Conservation (phyloP, 1,284 basidiomycete genomes). For the Schizophyllum commune region DNA sequence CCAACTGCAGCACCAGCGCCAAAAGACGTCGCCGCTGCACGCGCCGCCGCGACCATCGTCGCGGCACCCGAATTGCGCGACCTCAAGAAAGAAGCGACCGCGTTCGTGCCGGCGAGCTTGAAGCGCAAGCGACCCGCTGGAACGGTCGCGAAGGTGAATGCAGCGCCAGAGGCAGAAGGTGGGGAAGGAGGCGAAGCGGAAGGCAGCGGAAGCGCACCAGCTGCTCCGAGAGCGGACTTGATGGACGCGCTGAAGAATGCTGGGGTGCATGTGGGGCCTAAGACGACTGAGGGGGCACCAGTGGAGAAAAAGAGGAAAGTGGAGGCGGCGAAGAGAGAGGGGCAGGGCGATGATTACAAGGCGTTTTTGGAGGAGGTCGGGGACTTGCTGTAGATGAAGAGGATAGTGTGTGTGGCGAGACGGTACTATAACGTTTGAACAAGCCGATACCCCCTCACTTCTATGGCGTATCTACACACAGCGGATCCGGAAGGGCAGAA, state of each 20-base stretch:
- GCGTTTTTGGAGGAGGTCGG: conserved; percentile 71
- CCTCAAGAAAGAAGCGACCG: conserved; percentile 85
- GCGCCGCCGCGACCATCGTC: conserved; percentile 59
- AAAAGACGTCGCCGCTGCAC: conserved; percentile 29
- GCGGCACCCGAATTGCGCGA: conserved; percentile 84
- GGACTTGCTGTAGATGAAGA: conserved; percentile 41
- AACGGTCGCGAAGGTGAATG: conserved; percentile 26
- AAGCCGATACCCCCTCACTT: too few relatives aligned
- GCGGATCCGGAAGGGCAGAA: too few relatives aligned
- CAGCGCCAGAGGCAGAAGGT: conserved; percentile 47
- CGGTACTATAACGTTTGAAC: too few relatives aligned
- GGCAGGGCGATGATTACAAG: conserved; percentile 62
- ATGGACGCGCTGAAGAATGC: conserved; percentile 41
- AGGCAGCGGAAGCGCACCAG: conserved; percentile 11
- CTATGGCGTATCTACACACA: too few relatives aligned
- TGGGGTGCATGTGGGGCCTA: conserved; percentile 42
- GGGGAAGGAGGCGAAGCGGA: conserved; percentile 24
- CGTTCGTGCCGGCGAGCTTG: conserved; percentile 73
- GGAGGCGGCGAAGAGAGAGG: conserved; percentile 16
- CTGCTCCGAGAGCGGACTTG: conserved; percentile 48
- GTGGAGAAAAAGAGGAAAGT: conserved; percentile 25
- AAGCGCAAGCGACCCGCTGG: conserved; percentile 46
- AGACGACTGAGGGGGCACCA: conserved; percentile 16
- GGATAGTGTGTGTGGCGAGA: too few relatives aligned
- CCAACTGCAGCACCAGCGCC: conserved; percentile 27